Conservation (phyloP, 768 basidiomycete genomes). For the Serendipita sp. region DNA sequence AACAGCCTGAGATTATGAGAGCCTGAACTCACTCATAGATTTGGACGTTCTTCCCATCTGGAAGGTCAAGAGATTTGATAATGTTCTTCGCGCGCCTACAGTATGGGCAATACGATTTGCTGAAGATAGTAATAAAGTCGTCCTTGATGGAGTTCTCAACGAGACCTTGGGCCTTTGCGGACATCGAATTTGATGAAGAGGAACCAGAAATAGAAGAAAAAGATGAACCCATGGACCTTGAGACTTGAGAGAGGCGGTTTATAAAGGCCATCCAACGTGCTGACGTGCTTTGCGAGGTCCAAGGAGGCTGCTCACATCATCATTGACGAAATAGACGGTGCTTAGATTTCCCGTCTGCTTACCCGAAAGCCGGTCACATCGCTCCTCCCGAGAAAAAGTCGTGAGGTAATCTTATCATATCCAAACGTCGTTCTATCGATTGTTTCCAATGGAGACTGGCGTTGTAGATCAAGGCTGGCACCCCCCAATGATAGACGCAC, state of each 20-base stretch:
- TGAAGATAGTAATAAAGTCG: constrained; percentile 43
- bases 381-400: too few relatives aligned
- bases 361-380: too few relatives aligned
- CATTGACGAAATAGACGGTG: too few relatives aligned
- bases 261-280: background rate
- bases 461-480: too few relatives aligned
- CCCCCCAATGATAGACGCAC: too few relatives aligned
- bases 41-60: constrained; percentile 15
- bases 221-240: background rate
- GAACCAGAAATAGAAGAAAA: background rate
- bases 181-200: background rate
- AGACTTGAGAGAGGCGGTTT: background rate
- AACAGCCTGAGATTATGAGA: background rate
- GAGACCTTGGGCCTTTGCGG: background rate
- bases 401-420: too few relatives aligned
- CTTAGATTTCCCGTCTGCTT: too few relatives aligned
- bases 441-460: too few relatives aligned
- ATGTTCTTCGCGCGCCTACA: constrained; percentile 35
- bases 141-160: constrained; percentile 30
- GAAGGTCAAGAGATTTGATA: constrained; percentile 25
- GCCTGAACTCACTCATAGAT: constrained; percentile 15
- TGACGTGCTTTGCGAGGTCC: background rate
- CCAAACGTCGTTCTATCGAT: too few relatives aligned
- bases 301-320: too few relatives aligned
- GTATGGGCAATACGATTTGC: constrained; percentile 42